These are phyloP conservation scores for Musa schizocarpa DNA, from an alignment of 176 grass and related monocot genomes.

Conservation along the genomic window DNA sequence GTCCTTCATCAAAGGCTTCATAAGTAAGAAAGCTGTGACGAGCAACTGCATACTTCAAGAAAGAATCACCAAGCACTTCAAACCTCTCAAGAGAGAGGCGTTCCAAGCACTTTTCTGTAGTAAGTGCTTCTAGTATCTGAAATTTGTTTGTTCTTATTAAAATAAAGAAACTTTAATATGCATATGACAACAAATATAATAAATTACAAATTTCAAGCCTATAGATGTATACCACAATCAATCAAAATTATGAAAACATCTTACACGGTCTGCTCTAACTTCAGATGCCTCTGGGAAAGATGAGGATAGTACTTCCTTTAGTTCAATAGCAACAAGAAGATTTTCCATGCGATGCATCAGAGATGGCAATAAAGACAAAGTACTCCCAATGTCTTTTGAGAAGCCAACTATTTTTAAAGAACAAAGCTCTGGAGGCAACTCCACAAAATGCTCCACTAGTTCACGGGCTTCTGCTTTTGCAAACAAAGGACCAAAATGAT, in stretches of 20 bases:
- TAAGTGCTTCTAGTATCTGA: conserved; percentile 92
- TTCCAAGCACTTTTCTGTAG: conserved; percentile 93
- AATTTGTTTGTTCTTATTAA: conserved; percentile 15
- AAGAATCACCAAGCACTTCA: conserved; percentile 95
- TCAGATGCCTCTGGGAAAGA: conserved; percentile 79
- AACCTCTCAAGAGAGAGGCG: conserved; percentile 82
- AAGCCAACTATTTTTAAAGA: conserved; percentile 86
- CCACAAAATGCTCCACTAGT: conserved; percentile 60
- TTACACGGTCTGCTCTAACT: conserved; percentile 62
- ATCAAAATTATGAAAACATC: conserved; percentile 18
- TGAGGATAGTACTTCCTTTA: conserved; percentile 70
- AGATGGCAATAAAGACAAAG: conserved; percentile 85
- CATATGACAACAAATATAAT: neutral
- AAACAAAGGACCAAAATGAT: neutral
- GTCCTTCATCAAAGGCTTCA: conserved; percentile 81
- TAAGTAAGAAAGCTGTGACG: conserved; percentile 69
- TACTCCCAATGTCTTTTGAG: conserved; percentile 94
- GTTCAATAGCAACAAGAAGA: conserved; percentile 86
- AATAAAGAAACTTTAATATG: neutral
- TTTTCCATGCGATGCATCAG: conserved; percentile 89
- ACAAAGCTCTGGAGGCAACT: conserved; percentile 84
- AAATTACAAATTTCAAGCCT: conserved; percentile 12
- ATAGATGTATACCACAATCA: conserved; percentile 12
- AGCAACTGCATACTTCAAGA: conserved; percentile 83
- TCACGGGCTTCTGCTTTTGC: conserved; percentile 43